Evolutionary conservation across 306 rosid genomes (phyloP).

Genomic region (Cucumis cinereus): DNA sequence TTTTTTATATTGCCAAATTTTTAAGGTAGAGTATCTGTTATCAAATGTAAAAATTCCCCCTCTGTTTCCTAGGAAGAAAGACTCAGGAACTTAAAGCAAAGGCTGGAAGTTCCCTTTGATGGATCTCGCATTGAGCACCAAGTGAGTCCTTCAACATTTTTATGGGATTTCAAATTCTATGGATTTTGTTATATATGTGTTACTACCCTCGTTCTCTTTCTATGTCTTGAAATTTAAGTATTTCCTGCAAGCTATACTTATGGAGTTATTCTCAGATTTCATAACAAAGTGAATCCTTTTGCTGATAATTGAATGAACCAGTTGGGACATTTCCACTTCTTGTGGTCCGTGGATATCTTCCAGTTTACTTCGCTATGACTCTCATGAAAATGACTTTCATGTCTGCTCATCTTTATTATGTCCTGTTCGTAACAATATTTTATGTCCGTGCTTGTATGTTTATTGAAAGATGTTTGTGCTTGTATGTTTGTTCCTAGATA

Average conservation of each 20-base stretch:
- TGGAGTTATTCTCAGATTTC: background rate
- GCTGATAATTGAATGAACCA: background rate
- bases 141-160: conserved; percentile 27
- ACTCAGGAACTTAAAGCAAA: conserved; percentile 36
- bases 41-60: background rate
- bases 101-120: conserved; percentile 80
- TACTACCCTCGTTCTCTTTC: background rate
- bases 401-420: background rate
- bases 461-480: background rate
- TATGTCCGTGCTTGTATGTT: background rate
- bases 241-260: background rate
- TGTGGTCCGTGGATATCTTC: background rate
- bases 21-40: background rate
- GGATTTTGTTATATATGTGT: background rate
- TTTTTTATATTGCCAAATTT: background rate
- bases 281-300: background rate
- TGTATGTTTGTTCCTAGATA: background rate
- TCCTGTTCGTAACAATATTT: background rate
- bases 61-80: conserved; percentile 50
- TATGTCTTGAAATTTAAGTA: background rate
- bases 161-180: background rate
- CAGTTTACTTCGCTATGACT: background rate
- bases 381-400: background rate
- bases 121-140: conserved; percentile 77
- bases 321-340: background rate